A percentile compares a stretch with the other conserved stretches of the same genome.
Conservation (phyloP, 2,329 filamentous ascomycete genomes). For the Hypoxylon sp. region DNA sequence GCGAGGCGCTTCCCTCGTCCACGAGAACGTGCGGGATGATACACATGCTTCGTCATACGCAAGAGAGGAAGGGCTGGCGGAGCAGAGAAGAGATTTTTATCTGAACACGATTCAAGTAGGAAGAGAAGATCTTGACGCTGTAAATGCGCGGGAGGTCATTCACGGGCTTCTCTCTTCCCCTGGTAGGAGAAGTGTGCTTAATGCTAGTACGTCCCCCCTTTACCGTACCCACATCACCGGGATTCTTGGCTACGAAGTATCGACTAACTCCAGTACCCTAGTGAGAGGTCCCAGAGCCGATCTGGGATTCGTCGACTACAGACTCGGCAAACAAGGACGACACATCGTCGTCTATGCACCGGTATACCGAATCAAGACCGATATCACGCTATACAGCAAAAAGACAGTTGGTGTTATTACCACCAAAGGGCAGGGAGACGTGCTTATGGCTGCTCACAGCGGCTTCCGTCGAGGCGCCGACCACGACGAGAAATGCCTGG, state of each 20-base stretch:
- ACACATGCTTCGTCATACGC: slow-evolving; percentile 27
- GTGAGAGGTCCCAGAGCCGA: slow-evolving; percentile 34
- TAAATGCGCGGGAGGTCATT: slow-evolving; percentile 23
- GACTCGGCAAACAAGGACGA: slow-evolving; percentile 36
- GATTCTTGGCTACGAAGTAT: not conserved
- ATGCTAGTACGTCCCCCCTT: slow-evolving; percentile 19
- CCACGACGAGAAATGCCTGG: slow-evolving; percentile 33
- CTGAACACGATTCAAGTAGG: slow-evolving; percentile 20
- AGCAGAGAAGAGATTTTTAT: slow-evolving; percentile 28
- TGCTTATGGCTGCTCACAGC: slow-evolving; percentile 41
- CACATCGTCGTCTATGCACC: slow-evolving; percentile 38
- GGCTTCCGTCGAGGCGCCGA: slow-evolving; percentile 32
- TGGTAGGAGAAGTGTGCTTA: slow-evolving; percentile 24
- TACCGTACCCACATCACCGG: not conserved
- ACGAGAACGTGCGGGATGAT: slow-evolving; percentile 9
- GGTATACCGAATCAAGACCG: slow-evolving; percentile 34
- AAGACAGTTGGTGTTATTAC: slow-evolving; percentile 44
- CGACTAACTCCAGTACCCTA: not conserved
- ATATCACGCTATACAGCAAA: slow-evolving; percentile 28
- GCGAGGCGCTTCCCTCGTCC: slow-evolving; percentile 20
- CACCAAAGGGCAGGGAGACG: slow-evolving; percentile 17
- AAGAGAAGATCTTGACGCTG: slow-evolving; percentile 17
- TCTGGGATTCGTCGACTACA: slow-evolving; percentile 35
- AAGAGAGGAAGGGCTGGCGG: slow-evolving; percentile 25
- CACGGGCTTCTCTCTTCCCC: slow-evolving; percentile 28